Evolutionary conservation across 2,329 filamentous ascomycete species (phyloP).

Genomic region (Graphium sp.): DNA sequence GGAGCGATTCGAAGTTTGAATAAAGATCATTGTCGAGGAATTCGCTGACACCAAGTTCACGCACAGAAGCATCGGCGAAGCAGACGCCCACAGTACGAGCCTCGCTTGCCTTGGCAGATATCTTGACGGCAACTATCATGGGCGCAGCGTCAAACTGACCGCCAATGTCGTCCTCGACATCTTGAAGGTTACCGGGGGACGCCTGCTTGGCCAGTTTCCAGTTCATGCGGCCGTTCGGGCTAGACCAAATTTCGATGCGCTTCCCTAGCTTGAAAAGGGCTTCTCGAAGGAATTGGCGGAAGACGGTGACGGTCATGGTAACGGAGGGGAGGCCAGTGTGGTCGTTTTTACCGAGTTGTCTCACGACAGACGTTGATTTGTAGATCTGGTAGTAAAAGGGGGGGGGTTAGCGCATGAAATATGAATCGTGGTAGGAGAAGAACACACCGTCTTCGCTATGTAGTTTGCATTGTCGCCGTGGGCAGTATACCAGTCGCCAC

Average conservation of each 20-base stretch:
- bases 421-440: not conserved
- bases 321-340: conserved; percentile 81
- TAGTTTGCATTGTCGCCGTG: conserved; percentile 74
- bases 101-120: conserved; percentile 74
- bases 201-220: conserved; percentile 90
- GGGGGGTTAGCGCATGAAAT: not conserved
- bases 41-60: conserved; percentile 90
- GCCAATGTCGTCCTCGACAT: conserved; percentile 89
- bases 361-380: conserved; percentile 90
- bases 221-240: conserved; percentile 58
- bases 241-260: conserved; percentile 80
- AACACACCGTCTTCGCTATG: conserved; percentile 55
- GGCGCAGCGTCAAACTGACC: conserved; percentile 75
- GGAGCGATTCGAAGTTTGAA: conserved; percentile 90
- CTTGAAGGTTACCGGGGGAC: conserved; percentile 89
- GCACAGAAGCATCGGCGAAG: conserved; percentile 91
- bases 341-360: conserved; percentile 72
- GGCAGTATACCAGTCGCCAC: conserved; percentile 91
- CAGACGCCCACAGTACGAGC: conserved; percentile 82
- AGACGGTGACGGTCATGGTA: conserved; percentile 89
- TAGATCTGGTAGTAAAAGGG: conserved; percentile 45
- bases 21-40: conserved; percentile 98
- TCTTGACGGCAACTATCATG: conserved; percentile 89
- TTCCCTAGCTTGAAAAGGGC: conserved; percentile 84
- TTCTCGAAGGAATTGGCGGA: conserved; percentile 87